Base-by-base conservation (phyloP, 495 filamentous ascomycete genomes). In the Elasticomyces elasticus region DNA sequence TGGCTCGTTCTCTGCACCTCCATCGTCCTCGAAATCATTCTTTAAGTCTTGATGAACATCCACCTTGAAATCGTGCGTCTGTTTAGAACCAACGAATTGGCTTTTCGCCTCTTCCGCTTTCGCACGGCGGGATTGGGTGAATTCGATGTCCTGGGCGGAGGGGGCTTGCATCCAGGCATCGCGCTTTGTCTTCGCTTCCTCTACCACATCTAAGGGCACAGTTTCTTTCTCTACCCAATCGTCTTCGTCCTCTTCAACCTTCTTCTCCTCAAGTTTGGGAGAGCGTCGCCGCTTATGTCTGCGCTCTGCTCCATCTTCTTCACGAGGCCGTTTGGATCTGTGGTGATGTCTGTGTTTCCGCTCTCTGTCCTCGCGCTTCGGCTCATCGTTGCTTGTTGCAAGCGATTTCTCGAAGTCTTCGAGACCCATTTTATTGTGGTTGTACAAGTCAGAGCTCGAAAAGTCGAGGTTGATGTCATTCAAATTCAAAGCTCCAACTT, bases 111-210 rank as follows among this genome's bases (percentile, higher is more conserved):
- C 59, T 5, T 74, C 59, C 54, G 79, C 77, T 51, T 78, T 77
- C n/a, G n/a, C n/a, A n/a, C n/a, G n/a, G 1, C 70, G 67, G 53
- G 81, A 79, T 43, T 91, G 85, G 28, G 86, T 82, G 65, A 92
- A 95, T 58, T 95, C 89, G 51, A 96, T 74, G 46, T 90, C 87
- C 17, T 89, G 66, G 0, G 80, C 80, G 5, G 84, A 85, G 0
- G 92, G 90, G 1, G 82, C 83, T 59, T 90, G 79, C 94, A 98
- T 98, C 92, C 92, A 98, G 4, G 85, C 79, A 69, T 96, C 94
- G 52, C 92, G 76, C 59, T 80, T 74, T 20, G 79, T 20, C 33
- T 61, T 60, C 15, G 53, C 42, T 17, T 60, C 53, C n/a, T 44
- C 46, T 3, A 54, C 53, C 15, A 60, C 71, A 19, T 44, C 49